phyloP scores from a whole-genome alignment of 176 grass and related monocot genomes.

The Raddia distichophylla region DNA sequence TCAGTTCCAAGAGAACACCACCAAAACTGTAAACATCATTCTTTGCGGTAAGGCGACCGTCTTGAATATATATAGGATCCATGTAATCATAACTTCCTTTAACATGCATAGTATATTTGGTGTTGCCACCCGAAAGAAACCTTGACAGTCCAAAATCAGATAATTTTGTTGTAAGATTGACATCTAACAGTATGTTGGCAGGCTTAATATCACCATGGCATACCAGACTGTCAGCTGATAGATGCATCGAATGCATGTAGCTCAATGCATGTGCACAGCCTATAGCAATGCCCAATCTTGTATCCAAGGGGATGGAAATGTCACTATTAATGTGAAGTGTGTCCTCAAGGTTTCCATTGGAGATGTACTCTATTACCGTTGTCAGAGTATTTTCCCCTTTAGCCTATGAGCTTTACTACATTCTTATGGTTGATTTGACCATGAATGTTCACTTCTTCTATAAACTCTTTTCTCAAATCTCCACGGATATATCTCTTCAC shows the following conservation, averaged over 20 bases:
- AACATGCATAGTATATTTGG: too few relatives aligned
- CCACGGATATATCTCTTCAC: too few relatives aligned
- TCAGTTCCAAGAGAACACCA: too few relatives aligned
- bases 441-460: constrained; percentile 26
- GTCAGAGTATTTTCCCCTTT: neutral
- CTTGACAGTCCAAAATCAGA: constrained; percentile 23
- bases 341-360: constrained; percentile 31
- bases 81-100: too few relatives aligned
- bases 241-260: constrained; percentile 44
- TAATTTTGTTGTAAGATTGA: constrained; percentile 7
- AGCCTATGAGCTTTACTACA: constrained; percentile 31
- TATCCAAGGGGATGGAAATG: constrained; percentile 5
- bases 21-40: too few relatives aligned
- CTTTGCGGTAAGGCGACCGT: too few relatives aligned
- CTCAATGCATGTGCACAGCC: constrained; percentile 36
- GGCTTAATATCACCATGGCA: constrained; percentile 41
- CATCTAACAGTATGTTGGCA: constrained; percentile 40
- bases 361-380: constrained; percentile 25
- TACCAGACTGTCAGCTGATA: neutral
- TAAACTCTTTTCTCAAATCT: too few relatives aligned
- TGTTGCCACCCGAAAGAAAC: too few relatives aligned
- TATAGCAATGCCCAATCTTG: constrained; percentile 34
- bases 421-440: constrained; percentile 29
- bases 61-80: too few relatives aligned
- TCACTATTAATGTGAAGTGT: constrained; percentile 19